phyloP scores from a whole-genome alignment of 805 yeast species.

The Yamadazyma scolyti region DNA sequence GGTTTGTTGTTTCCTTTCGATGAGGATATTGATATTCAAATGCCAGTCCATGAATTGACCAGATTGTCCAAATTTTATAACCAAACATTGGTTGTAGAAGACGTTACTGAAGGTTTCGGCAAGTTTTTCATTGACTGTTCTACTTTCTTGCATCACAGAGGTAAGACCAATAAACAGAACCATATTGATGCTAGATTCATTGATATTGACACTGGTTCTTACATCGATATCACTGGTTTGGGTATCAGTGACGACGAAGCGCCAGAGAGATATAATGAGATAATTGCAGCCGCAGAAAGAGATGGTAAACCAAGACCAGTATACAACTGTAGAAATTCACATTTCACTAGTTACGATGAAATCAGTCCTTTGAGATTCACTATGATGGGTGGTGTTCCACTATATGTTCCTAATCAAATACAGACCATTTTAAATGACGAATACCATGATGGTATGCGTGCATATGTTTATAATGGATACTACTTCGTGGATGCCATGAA shows the following conservation, averaged over 20 bases:
- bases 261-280: slow-evolving; percentile 11
- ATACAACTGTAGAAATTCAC: slow-evolving; percentile 53
- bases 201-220: slow-evolving; percentile 55
- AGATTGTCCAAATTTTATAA: slow-evolving; percentile 20
- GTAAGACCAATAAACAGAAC: slow-evolving; percentile 17
- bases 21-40: slow-evolving; percentile 26
- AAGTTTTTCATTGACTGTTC: slow-evolving; percentile 27
- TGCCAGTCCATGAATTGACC: slow-evolving; percentile 22
- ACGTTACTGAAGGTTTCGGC: slow-evolving; percentile 23
- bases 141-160: slow-evolving; percentile 23
- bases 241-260: slow-evolving; percentile 13
- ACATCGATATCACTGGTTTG: slow-evolving; percentile 26
- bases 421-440: slow-evolving; percentile 16
- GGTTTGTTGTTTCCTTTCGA: slow-evolving; percentile 27
- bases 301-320: slow-evolving; percentile 13
- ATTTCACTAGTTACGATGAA: slow-evolving; percentile 45
- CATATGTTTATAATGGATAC: slow-evolving; percentile 14
- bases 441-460: slow-evolving; percentile 14
- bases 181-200: slow-evolving; percentile 48
- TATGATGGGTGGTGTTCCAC: slow-evolving; percentile 48
- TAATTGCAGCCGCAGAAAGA: slow-evolving; percentile 6
- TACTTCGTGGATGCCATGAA: slow-evolving; percentile 16
- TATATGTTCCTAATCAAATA: slow-evolving; percentile 16
- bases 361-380: slow-evolving; percentile 50
- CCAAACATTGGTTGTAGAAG: slow-evolving; percentile 29